Conservation (phyloP, 331 rosid species). For the Pyrus hybrid region DNA sequence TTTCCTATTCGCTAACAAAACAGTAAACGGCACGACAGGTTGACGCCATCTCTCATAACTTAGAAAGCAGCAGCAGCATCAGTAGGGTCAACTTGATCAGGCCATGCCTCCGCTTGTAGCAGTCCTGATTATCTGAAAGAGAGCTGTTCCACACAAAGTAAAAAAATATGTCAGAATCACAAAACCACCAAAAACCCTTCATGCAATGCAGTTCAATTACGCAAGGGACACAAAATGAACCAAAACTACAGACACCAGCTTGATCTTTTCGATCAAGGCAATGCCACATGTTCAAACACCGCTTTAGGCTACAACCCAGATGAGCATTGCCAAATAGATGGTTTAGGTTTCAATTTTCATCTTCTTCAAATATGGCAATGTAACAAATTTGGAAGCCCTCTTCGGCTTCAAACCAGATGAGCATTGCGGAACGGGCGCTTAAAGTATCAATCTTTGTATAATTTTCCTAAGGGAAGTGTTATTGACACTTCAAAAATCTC, state of each 20-base stretch:
- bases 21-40: not conserved
- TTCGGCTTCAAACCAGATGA: not conserved
- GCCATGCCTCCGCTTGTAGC: conserved; percentile 94
- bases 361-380: not conserved
- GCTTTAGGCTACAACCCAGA: not conserved
- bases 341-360: not conserved
- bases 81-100: conserved; percentile 18
- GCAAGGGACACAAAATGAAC: not conserved
- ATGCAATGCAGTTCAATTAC: not conserved
- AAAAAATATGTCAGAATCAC: not conserved
- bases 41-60: conserved; percentile 9
- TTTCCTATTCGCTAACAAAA: conserved; percentile 30
- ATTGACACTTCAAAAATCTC: too few species aligned
- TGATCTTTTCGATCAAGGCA: not conserved
- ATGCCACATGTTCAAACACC: not conserved
- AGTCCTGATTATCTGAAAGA: conserved; percentile 94
- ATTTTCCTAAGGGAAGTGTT: too few species aligned
- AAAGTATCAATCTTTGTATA: not conserved
- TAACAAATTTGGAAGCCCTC: not conserved
- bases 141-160: conserved; percentile 40
- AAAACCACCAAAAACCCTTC: not conserved
- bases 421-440: not conserved
- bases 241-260: not conserved
- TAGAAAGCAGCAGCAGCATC: not conserved
- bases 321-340: not conserved